Evolutionary conservation across 2,329 filamentous ascomycete species (phyloP), one percentile per base, ranked within the genome.

Genomic region (Aspergillus versicolor): DNA sequence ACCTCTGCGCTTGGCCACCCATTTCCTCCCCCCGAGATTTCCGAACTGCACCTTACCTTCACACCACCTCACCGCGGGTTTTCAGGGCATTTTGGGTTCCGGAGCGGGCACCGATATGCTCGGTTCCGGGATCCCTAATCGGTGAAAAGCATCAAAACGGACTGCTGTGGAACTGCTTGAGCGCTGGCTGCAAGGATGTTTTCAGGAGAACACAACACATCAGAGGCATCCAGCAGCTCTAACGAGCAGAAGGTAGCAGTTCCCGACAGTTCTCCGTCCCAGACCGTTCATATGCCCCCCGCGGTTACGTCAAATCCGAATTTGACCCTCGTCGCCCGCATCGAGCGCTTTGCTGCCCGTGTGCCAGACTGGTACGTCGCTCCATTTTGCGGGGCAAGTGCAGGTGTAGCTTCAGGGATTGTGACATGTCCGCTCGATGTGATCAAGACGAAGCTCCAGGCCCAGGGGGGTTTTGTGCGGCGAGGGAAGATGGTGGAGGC

Each of bases 401-500:
- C 92, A 50, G 94, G 94, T 49, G 91, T 97, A 68, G 92, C 91
- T 21, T 96, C 92, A 7, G 94, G 94, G 50, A 85, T 99, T 55
- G 90, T 97, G 63, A 97, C 93, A 52, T 99, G 94, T 73, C 94
- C 94, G 42, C 87, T 99, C 65, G 94, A 99, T 80, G 94, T 99
- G 61, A 97, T 99, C 76, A 99, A 99, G 80, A 99, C 94, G 44
- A 97, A 97, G 76, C 78, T 99, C 59, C 94, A 99, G 74, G 93
- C 92, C 15, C 94, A 97, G 73, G 93, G 93, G 62, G 90, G 91
- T 19, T 95, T 96, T 74, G 63, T 75, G 74, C 70, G 81, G 27
- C 72, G 76, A 60, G 69, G 72, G 47, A 65, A 72, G 30, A 52
- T 71, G 24, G 64, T 73, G 21, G 75, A 78, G n/a, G 72, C 81